A percentile compares a stretch with the other conserved stretches of the same genome.
Evolutionary conservation across 78 protist species (phyloP).

Genomic region (Ministeria vibrans): DNA sequence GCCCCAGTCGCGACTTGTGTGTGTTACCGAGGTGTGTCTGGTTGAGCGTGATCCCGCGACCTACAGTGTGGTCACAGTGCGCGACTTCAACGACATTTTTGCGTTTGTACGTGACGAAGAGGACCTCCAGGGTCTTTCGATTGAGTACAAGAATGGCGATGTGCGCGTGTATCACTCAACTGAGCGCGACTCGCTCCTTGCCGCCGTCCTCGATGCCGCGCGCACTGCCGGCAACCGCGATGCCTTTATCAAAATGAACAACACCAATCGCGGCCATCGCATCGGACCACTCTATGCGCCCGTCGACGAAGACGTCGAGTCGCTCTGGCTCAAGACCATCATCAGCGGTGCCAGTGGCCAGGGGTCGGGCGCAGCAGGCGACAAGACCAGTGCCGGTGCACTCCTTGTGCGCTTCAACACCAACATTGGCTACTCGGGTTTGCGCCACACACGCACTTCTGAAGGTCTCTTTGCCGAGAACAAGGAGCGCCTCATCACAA

Average conservation of each 20-base stretch:
- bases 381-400: slow-evolving; percentile 18
- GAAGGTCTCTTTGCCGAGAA: slow-evolving; percentile 35
- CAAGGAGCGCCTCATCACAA: slow-evolving; percentile 11
- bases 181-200: slow-evolving; percentile 38
- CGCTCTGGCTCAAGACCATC: slow-evolving; percentile 1
- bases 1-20: slow-evolving; percentile 9
- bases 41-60: slow-evolving; percentile 56
- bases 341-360: too few species aligned
- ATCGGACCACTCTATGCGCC: neutral
- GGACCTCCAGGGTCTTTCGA: slow-evolving; percentile 30
- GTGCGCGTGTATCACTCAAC: neutral
- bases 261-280: slow-evolving; percentile 7
- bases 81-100: neutral
- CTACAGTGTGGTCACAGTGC: slow-evolving; percentile 25
- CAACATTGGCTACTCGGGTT: slow-evolving; percentile 49
- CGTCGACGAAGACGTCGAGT: slow-evolving; percentile 20
- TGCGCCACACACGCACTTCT: neutral
- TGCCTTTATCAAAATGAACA: neutral
- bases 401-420: slow-evolving; percentile 28
- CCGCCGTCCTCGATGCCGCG: slow-evolving; percentile 28
- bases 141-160: slow-evolving; percentile 27
- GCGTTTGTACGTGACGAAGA: slow-evolving; percentile 25
- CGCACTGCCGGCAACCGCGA: slow-evolving; percentile 32
- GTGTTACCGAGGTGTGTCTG: slow-evolving; percentile 20
- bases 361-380: neutral